Evolutionary conservation across 192 early-diverging fungal species (phyloP).

Genomic region (Linnemannia schmuckeri): DNA sequence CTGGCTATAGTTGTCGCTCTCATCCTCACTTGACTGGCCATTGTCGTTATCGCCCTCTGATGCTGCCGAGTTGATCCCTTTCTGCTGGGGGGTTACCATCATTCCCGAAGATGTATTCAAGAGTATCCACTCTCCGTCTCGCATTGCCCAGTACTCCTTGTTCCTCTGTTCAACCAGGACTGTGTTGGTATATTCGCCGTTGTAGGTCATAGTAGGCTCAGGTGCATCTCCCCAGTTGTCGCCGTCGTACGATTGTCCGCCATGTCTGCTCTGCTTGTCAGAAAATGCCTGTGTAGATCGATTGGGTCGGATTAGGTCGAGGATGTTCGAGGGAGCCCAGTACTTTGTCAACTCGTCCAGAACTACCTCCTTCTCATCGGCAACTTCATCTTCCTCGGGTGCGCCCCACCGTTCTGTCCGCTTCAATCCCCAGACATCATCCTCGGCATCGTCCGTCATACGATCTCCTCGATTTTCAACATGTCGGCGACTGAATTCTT

Average conservation of each 20-base stretch:
- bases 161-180: constrained; percentile 37
- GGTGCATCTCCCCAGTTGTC: constrained; percentile 40
- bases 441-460: constrained; percentile 3
- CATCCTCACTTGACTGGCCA: not conserved
- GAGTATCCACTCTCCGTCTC: constrained; percentile 25
- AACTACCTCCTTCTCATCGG: constrained; percentile 6
- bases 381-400: not conserved
- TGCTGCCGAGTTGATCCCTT: not conserved
- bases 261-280: not conserved
- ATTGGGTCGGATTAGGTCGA: constrained; percentile 25
- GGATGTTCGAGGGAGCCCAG: constrained; percentile 22
- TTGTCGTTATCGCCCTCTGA: not conserved
- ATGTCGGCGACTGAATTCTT: not conserved
- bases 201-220: constrained; percentile 15
- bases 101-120: constrained; percentile 26
- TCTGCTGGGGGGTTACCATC: constrained; percentile 6
- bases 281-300: constrained; percentile 6
- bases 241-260: not conserved
- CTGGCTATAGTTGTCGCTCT: not conserved
- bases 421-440: constrained; percentile 26
- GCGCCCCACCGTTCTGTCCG: constrained; percentile 12
- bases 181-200: constrained; percentile 35
- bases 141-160: constrained; percentile 17
- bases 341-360: constrained; percentile 33
- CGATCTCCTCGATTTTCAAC: not conserved